Evolutionary conservation across 768 basidiomycete genomes (phyloP).

Genomic region (Boletus vermiculosoides): DNA sequence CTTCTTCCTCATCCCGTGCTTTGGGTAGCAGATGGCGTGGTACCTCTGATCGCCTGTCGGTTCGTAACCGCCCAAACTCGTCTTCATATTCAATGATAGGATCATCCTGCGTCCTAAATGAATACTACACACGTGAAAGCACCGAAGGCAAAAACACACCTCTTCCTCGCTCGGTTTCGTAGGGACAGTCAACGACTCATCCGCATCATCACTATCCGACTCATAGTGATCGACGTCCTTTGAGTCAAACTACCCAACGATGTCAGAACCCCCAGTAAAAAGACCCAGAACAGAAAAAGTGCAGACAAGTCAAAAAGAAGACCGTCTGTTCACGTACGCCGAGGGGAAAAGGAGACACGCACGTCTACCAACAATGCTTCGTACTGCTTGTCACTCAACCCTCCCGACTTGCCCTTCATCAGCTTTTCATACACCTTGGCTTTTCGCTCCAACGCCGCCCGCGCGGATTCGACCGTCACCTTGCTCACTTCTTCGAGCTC

Average conservation of each 20-base stretch:
- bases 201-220: constrained; percentile 73
- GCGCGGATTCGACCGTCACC: constrained; percentile 70
- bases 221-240: constrained; percentile 54
- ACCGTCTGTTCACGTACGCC: background rate
- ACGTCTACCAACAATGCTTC: constrained; percentile 76
- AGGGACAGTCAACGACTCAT: constrained; percentile 72
- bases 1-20: constrained; percentile 40
- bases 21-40: constrained; percentile 60
- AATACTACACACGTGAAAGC: background rate
- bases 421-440: constrained; percentile 80
- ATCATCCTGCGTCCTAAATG: constrained; percentile 49
- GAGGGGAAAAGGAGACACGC: constrained; percentile 28
- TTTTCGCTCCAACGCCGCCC: constrained; percentile 71
- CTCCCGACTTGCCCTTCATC: constrained; percentile 72
- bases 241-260: constrained; percentile 57
- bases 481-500: constrained; percentile 69
- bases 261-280: background rate
- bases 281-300: background rate
- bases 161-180: constrained; percentile 37
- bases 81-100: constrained; percentile 85
- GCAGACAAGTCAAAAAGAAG: background rate
- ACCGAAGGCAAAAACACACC: constrained; percentile 26
- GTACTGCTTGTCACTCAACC: constrained; percentile 72
- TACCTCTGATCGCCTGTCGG: constrained; percentile 68
- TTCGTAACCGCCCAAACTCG: constrained; percentile 79